Evolutionary conservation across 2,329 filamentous ascomycete species (phyloP).

Genomic region (Exophiala aquamarina): DNA sequence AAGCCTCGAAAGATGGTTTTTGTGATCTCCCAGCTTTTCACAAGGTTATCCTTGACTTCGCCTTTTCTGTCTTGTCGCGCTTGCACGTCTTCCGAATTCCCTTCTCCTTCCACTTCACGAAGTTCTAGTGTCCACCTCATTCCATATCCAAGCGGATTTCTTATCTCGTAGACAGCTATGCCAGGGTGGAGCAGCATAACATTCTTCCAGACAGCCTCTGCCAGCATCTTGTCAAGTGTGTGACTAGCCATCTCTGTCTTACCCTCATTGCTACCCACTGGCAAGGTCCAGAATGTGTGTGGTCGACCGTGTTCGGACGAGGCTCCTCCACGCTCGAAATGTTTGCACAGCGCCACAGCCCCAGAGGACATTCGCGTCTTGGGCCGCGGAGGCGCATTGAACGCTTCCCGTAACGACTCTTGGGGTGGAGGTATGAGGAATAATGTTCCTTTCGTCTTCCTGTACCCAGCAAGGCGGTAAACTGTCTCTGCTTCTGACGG

Average conservation of each 20-base stretch:
- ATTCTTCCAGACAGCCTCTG: constrained; percentile 24
- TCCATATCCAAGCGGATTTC: constrained; percentile 24
- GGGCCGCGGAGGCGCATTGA: constrained; percentile 25
- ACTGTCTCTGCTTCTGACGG: constrained; percentile 16
- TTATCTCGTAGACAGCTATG: constrained; percentile 28
- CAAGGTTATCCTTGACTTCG: constrained; percentile 6
- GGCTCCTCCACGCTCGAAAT: constrained; percentile 27
- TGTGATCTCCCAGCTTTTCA: constrained; percentile 21
- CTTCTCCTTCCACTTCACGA: constrained; percentile 1
- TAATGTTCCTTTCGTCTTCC: constrained; percentile 28
- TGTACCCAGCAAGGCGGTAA: constrained; percentile 22
- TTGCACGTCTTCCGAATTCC: constrained; percentile 1
- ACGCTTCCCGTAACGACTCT: constrained; percentile 19
- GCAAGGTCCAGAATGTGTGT: constrained; percentile 28
- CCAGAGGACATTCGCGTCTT: constrained; percentile 27
- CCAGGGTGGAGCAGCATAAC: constrained; percentile 28
- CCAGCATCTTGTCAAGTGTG: constrained; percentile 25
- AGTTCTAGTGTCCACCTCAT: constrained; percentile 29
- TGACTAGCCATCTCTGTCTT: constrained; percentile 24
- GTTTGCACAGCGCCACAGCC: constrained; percentile 29
- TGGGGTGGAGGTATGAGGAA: constrained; percentile 26
- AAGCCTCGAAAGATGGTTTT: constrained; percentile 25
- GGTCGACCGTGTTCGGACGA: constrained; percentile 23
- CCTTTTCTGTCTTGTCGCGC: background rate
- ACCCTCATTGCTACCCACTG: constrained; percentile 27